Evolutionary conservation across 73 alveolate species (phyloP).

Genomic region (Tetrahymena malaccensis): DNA sequence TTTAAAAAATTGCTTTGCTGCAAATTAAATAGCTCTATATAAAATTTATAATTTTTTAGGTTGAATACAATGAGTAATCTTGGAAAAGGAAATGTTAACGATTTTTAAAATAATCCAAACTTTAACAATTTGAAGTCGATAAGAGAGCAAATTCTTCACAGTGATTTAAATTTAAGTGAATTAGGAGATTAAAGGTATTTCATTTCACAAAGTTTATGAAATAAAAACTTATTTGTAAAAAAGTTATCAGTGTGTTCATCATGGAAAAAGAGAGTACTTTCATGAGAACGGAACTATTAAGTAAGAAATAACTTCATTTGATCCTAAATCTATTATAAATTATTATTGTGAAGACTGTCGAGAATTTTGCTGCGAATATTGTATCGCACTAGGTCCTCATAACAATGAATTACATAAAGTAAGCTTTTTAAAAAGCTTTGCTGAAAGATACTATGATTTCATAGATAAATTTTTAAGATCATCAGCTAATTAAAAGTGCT

Average conservation of each 20-base stretch:
- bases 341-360: not conserved
- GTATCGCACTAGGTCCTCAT: not conserved
- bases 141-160: not conserved
- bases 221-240: not conserved
- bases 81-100: not conserved
- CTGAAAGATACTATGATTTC: not conserved
- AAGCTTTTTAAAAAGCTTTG: not conserved
- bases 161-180: not conserved
- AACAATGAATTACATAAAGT: not conserved
- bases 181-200: not conserved
- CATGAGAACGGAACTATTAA: not conserved
- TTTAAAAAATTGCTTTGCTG: not conserved
- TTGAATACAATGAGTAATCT: not conserved
- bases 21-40: not conserved
- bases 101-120: not conserved
- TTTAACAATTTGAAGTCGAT: not conserved
- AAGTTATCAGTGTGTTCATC: not conserved
- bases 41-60: not conserved
- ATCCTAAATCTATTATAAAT: not conserved
- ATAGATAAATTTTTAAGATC: not conserved
- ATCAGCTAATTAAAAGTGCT: not conserved
- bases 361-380: not conserved
- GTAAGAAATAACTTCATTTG: not conserved
- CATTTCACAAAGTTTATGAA: not conserved
- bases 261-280: not conserved